These are phyloP conservation scores for Backusella luteola DNA, from an alignment of 192 early-diverging fungal species.

Conservation along the genomic window DNA sequence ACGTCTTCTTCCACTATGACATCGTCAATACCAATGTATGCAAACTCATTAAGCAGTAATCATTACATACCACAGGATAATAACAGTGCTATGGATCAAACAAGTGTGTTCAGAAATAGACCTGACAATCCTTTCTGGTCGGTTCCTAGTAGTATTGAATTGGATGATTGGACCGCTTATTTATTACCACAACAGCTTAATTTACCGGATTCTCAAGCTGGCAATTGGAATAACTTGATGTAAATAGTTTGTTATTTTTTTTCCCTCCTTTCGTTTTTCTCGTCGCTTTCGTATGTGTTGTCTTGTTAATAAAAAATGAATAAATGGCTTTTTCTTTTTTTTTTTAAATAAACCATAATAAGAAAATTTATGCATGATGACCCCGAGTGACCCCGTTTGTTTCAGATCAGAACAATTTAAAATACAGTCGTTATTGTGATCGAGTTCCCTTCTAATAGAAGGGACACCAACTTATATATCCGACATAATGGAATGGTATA, in stretches of 20 bases:
- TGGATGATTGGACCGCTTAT: conserved; percentile 36
- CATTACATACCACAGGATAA: background rate
- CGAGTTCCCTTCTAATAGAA: too few species aligned
- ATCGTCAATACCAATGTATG: background rate
- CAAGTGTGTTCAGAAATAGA: conserved; percentile 24
- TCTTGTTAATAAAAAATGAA: background rate
- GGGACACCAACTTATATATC: too few species aligned
- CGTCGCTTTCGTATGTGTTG: background rate
- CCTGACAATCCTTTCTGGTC: conserved; percentile 39
- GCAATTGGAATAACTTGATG: conserved; percentile 3
- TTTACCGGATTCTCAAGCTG: conserved; percentile 4
- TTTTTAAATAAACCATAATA: too few species aligned
- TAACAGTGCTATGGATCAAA: background rate
- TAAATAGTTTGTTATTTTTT: background rate
- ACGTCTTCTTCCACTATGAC: background rate
- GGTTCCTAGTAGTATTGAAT: conserved; percentile 36
- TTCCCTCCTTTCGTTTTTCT: background rate
- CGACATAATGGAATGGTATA: background rate
- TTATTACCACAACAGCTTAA: conserved; percentile 20
- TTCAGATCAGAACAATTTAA: background rate
- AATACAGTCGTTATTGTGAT: too few species aligned
- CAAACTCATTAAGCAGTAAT: background rate
- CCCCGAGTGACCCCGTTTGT: background rate
- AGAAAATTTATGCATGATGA: too few species aligned
- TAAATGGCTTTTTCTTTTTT: background rate